Evolutionary conservation across 768 basidiomycete species (phyloP), one percentile per base, ranked within the genome.

Genomic region (Leccinum rimulosum): DNA sequence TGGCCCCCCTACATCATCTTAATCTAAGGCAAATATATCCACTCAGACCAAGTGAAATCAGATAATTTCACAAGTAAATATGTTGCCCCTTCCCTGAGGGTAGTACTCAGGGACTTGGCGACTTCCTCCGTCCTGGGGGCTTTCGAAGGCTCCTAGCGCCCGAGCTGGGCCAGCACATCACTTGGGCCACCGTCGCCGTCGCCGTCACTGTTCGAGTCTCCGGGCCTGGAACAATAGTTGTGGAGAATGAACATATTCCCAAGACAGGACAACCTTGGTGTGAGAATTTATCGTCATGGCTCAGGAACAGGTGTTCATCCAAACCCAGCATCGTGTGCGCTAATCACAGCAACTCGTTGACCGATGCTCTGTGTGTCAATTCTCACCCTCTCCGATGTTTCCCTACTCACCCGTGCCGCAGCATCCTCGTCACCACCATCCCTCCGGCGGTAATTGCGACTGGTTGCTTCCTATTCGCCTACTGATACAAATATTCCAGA

Each of bases 261-360:
- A 73, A 77, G 65, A 86, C 81, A 11, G 93, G 93, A 3, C 74
- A 78, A 55, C 89, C 93, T 64, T 91, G 89, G 92, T 90, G 63
- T 64, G 77, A 60, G 50, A 25, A 28, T 12, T 33, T 5, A 14
- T 33, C 50, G 49, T 33, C 27, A 4, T 30, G 53, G 25, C 57
- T 52, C 19, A 11, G 14, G 4, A 28, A 31, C 38, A 4, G 14
- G 17, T 19, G 50, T 58, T 45, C 48, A 56, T 59, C n/a, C 53
- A 17, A 43, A 25, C 43, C 28, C 65, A 93, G 92, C 66, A 87
- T 95, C 54, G 84, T 95, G 30, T 89, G 86, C 64, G 84, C 92
- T 15, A 95, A 95, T 66, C 93, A 95, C 72, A 85, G 85, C 69
- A 94, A 94, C 71, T 89, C 88, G 2, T 74, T 94, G 60, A 93